Evolutionary conservation across 306 rosid genomes (phyloP).

Genomic region (Lagenaria siceraria): DNA sequence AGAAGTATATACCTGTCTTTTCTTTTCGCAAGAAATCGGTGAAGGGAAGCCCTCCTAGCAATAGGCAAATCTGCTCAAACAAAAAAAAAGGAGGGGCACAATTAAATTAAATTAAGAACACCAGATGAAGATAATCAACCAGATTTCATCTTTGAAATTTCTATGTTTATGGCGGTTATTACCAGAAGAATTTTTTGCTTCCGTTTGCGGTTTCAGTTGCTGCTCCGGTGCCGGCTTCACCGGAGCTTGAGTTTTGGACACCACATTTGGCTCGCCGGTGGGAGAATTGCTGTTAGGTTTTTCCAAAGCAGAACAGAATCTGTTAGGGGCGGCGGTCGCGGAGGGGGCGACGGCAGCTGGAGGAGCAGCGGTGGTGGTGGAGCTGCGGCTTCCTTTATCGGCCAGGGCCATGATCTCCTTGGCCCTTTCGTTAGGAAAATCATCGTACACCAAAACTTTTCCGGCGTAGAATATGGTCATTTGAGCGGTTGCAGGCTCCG

Average conservation of each 20-base stretch:
- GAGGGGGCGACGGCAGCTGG: background rate
- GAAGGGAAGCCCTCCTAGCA: slow-evolving; percentile 77
- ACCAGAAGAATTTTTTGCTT: background rate
- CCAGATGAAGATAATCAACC: background rate
- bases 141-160: background rate
- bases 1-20: slow-evolving; percentile 55
- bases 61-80: slow-evolving; percentile 47
- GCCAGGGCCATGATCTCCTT: slow-evolving; percentile 60
- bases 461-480: slow-evolving; percentile 70
- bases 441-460: slow-evolving; percentile 46
- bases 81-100: background rate
- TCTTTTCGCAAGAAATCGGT: slow-evolving; percentile 79
- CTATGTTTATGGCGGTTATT: background rate
- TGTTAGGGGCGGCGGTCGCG: background rate
- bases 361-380: background rate
- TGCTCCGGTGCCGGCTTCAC: background rate
- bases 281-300: background rate
- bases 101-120: background rate
- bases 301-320: background rate
- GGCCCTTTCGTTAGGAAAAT: slow-evolving; percentile 43
- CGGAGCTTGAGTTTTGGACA: background rate
- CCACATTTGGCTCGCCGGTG: background rate
- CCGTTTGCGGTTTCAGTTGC: background rate
- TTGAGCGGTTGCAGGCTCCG: slow-evolving; percentile 27
- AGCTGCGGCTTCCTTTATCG: slow-evolving; percentile 31